A percentile compares a stretch with the other conserved stretches of the same genome.
phyloP scores from a whole-genome alignment of 257 asterid genomes.

The Euphrasia confusa region DNA sequence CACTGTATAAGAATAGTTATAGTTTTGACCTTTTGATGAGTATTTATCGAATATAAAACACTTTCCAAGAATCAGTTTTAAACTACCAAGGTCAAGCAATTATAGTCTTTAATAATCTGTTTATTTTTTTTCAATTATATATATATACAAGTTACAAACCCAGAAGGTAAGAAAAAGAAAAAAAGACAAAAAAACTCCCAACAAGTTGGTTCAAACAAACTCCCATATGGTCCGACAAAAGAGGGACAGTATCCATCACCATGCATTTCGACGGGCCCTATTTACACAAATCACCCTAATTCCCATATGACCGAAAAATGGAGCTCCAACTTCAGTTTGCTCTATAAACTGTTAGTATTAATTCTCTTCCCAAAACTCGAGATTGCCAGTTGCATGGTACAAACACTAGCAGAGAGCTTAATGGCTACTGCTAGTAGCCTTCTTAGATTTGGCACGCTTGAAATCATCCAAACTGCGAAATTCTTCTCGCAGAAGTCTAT shows the following conservation, averaged over 20 bases:
- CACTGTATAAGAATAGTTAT: no score
- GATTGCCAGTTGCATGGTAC: constrained; percentile 12
- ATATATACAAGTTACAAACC: constrained; percentile 28
- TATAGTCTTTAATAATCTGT: neutral
- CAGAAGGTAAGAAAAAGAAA: neutral
- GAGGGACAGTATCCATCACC: neutral
- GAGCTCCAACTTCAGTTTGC: constrained; percentile 23
- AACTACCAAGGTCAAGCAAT: neutral
- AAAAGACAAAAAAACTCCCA: constrained; percentile 7
- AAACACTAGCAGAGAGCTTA: constrained; percentile 7
- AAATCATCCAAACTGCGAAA: constrained; percentile 64
- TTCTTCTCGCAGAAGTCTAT: constrained; percentile 57
- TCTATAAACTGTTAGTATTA: constrained; percentile 31
- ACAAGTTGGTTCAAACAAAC: constrained; percentile 17
- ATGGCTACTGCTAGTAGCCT: constrained; percentile 20
- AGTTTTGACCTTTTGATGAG: no score
- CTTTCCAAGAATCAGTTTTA: neutral
- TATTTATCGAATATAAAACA: neutral
- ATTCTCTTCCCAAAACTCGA: constrained; percentile 32
- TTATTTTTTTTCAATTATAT: neutral
- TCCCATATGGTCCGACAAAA: neutral
- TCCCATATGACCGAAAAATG: constrained; percentile 24
- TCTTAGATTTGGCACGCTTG: constrained; percentile 42
- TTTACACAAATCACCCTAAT: constrained; percentile 26
- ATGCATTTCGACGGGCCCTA: constrained; percentile 20